phyloP scores from a whole-genome alignment of 257 asterid genomes.

The Solanum bukasovii region DNA sequence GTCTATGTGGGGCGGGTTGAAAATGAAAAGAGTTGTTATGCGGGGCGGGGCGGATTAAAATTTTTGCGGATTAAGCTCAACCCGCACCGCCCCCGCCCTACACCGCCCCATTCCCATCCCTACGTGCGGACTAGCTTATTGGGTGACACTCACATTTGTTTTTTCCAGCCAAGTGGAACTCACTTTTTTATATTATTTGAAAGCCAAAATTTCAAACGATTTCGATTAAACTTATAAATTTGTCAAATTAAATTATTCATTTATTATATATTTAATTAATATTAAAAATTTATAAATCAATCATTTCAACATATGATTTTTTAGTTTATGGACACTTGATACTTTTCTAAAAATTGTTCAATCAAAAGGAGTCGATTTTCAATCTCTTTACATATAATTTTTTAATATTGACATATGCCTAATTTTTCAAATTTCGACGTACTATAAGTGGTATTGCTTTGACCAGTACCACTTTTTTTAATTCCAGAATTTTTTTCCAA shows the following conservation, averaged over 20 bases:
- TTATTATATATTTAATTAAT: background rate
- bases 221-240: background rate
- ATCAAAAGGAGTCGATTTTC: background rate
- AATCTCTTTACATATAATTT: background rate
- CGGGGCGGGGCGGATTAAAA: too few species aligned
- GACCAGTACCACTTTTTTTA: background rate
- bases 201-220: background rate
- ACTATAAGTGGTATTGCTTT: background rate
- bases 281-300: background rate
- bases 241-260: background rate
- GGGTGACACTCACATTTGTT: background rate
- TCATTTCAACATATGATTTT: background rate
- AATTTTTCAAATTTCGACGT: background rate
- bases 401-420: background rate
- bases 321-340: too few species aligned
- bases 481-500: background rate
- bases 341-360: too few species aligned
- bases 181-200: background rate
- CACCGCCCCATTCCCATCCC: too few species aligned
- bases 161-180: background rate
- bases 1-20: too few species aligned
- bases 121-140: background rate
- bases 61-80: too few species aligned
- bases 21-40: too few species aligned
- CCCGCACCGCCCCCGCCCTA: too few species aligned